These are phyloP conservation scores for Alternaria ventricosa DNA, from an alignment of 2,329 filamentous ascomycete species.

Conservation along the genomic window DNA sequence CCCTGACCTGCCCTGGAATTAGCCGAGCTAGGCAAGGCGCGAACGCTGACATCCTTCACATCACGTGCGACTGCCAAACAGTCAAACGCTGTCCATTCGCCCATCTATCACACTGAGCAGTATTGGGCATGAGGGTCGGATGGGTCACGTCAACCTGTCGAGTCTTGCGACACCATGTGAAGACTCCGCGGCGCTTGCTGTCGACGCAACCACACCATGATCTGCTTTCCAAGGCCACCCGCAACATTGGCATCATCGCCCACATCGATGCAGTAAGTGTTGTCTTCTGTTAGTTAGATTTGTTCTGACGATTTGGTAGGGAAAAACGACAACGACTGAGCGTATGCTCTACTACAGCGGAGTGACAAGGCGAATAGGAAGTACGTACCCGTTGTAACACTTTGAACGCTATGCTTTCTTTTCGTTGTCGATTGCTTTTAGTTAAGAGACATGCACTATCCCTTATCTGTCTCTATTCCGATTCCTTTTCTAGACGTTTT, in stretches of 20 bases:
- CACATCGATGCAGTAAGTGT: constrained; percentile 86
- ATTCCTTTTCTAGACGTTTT: background rate
- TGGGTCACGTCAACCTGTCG: constrained; percentile 45
- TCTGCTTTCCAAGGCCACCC: constrained; percentile 70
- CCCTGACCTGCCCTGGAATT: constrained; percentile 20
- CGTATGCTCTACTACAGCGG: constrained; percentile 98
- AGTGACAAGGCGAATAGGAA: constrained; percentile 82
- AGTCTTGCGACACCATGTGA: constrained; percentile 42
- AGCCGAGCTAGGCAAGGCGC: constrained; percentile 37
- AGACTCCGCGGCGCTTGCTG: constrained; percentile 36
- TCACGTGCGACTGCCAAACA: constrained; percentile 34
- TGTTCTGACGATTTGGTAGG: constrained; percentile 52
- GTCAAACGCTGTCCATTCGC: constrained; percentile 8
- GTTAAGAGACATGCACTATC: background rate
- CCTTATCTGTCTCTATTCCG: background rate
- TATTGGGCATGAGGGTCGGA: constrained; percentile 42
- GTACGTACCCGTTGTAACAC: constrained; percentile 43
- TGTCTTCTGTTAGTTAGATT: background rate
- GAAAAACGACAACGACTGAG: constrained; percentile 98
- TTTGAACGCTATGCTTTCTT: background rate
- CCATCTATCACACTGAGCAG: constrained; percentile 14
- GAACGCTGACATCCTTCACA: constrained; percentile 21
- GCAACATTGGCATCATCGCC: constrained; percentile 98
- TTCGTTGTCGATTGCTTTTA: background rate
- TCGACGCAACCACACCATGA: constrained; percentile 31